Conservation (phyloP, 805 yeast species). For the Yarrowia keelungensis region DNA sequence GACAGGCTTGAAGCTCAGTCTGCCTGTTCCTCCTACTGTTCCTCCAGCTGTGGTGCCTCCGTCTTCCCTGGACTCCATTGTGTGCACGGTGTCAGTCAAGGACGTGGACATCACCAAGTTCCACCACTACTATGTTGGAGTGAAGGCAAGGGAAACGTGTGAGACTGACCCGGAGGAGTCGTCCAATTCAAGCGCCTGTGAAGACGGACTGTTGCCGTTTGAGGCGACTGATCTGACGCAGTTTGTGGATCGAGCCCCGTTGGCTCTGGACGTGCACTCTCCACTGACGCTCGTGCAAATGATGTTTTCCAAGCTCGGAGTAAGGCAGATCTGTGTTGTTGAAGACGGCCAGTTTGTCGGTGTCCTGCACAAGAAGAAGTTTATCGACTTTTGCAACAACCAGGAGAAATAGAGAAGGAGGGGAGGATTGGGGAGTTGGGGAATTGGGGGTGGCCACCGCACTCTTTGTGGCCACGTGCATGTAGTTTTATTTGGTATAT, state of each 20-base stretch:
- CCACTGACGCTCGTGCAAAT: conserved; percentile 60
- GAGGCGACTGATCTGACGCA: conserved; percentile 53
- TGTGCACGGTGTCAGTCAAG: conserved; percentile 35
- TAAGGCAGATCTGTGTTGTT: conserved; percentile 56
- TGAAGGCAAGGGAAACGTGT: conserved; percentile 18
- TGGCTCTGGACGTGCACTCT: conserved; percentile 57
- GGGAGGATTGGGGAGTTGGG: no score
- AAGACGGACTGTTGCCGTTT: conserved; percentile 28
- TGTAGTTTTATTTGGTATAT: conserved; percentile 12
- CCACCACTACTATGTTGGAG: conserved; percentile 24
- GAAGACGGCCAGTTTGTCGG: conserved; percentile 59
- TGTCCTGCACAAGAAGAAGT: conserved; percentile 60
- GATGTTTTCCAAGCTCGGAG: conserved; percentile 61
- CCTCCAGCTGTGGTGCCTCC: background rate
- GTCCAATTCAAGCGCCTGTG: conserved; percentile 1
- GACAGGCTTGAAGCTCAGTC: background rate
- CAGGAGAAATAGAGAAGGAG: conserved; percentile 6
- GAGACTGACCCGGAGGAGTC: conserved; percentile 21
- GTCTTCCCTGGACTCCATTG: conserved; percentile 3
- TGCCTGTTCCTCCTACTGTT: background rate
- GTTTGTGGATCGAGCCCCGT: conserved; percentile 57
- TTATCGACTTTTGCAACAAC: conserved; percentile 55
- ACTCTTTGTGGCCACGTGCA: background rate
- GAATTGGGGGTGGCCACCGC: background rate
- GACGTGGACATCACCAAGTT: conserved; percentile 33